These are phyloP conservation scores for Pseudocercospora pini-densiflorae DNA, from an alignment of 2,329 filamentous ascomycete species.

Conservation along the genomic window DNA sequence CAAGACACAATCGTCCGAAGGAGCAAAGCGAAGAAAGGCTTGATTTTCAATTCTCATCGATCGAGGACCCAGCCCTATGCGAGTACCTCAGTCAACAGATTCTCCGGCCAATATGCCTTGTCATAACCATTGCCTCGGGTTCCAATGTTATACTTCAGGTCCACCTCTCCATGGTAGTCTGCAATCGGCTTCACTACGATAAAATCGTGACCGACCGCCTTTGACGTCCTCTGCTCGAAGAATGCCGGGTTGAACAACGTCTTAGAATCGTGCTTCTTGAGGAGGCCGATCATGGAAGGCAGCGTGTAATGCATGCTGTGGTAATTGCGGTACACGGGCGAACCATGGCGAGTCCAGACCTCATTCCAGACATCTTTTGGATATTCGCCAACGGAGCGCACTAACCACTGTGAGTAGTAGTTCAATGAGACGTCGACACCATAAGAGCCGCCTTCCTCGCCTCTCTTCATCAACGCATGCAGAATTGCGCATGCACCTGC, in stretches of 20 bases:
- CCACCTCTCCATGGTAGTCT: constrained; percentile 45
- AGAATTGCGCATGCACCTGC: constrained; percentile 27
- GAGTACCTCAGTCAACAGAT: constrained; percentile 29
- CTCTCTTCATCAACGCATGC: constrained; percentile 32
- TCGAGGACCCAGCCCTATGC: background rate
- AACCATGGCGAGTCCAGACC: constrained; percentile 52
- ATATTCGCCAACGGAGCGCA: constrained; percentile 33
- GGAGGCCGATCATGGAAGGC: constrained; percentile 47
- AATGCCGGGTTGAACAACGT: constrained; percentile 54
- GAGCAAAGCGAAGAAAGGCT: background rate
- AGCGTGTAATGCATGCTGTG: constrained; percentile 52
- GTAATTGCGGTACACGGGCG: constrained; percentile 56
- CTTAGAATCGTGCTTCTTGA: constrained; percentile 45
- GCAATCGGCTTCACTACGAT: constrained; percentile 51
- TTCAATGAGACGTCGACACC: constrained; percentile 31
- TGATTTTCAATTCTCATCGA: background rate
- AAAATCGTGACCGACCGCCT: constrained; percentile 46
- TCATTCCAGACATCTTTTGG: constrained; percentile 51
- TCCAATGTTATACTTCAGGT: constrained; percentile 54
- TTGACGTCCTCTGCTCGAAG: constrained; percentile 51
- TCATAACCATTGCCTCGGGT: constrained; percentile 58
- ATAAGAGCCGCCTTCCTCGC: constrained; percentile 33
- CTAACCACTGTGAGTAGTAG: constrained; percentile 38
- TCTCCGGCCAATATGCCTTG: constrained; percentile 51
- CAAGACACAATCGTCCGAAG: background rate